Percentiles rank a stretch among this genome's conserved stretches.
Evolutionary conservation across 345 rosid genomes (phyloP).

Genomic region (Tarenaya hassleriana): DNA sequence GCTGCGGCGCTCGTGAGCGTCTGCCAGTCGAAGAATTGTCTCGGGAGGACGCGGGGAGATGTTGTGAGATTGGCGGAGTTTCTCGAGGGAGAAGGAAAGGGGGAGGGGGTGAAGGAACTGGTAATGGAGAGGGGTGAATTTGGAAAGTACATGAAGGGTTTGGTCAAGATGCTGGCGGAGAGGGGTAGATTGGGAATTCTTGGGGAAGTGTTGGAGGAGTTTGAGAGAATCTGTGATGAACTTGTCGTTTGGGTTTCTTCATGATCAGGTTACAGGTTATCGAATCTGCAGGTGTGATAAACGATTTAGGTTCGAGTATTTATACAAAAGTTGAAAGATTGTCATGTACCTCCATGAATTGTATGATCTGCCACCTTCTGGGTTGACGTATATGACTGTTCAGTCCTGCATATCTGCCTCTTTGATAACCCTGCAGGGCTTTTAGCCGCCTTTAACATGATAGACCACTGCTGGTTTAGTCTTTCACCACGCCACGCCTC

Average conservation of each 20-base stretch:
- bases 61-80: slow-evolving; percentile 40
- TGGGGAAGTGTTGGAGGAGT: slow-evolving; percentile 51
- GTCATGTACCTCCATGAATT: too few species aligned
- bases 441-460: too few species aligned
- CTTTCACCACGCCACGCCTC: too few species aligned
- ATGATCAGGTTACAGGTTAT: too few species aligned
- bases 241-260: slow-evolving; percentile 36
- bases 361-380: too few species aligned
- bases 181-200: slow-evolving; percentile 41
- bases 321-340: too few species aligned
- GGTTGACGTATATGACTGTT: too few species aligned
- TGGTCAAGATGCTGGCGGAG: slow-evolving; percentile 49
- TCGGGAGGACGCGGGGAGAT: slow-evolving; percentile 37
- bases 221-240: slow-evolving; percentile 50
- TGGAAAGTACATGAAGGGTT: slow-evolving; percentile 37
- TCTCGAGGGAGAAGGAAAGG: slow-evolving; percentile 33
- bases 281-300: too few species aligned
- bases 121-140: slow-evolving; percentile 34
- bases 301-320: too few species aligned
- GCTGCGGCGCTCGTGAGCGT: slow-evolving; percentile 69
- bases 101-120: slow-evolving; percentile 31
- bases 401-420: too few species aligned
- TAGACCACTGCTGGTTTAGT: too few species aligned
- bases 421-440: too few species aligned
- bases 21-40: slow-evolving; percentile 42